Percentiles rank a stretch among this genome's conserved stretches.
phyloP scores from a whole-genome alignment of 805 yeast species.

The Yamadazyma scolyti region DNA sequence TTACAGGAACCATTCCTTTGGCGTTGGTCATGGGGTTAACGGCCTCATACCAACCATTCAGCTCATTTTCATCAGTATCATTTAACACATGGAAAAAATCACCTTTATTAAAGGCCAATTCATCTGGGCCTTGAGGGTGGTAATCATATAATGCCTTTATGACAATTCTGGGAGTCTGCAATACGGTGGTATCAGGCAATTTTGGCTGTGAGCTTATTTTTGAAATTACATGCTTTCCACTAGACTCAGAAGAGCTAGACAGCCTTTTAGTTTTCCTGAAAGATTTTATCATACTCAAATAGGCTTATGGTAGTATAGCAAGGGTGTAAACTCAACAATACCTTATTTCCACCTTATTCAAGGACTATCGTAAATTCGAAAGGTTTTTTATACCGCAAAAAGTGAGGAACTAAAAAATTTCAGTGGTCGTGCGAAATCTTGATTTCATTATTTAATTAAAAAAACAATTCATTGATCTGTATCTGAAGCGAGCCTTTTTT shows the following conservation, averaged over 20 bases:
- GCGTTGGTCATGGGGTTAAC: constrained; percentile 76
- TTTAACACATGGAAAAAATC: constrained; percentile 78
- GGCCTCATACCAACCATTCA: constrained; percentile 77
- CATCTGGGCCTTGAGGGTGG: constrained; percentile 75
- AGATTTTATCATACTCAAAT: constrained; percentile 32
- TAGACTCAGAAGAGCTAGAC: constrained; percentile 25
- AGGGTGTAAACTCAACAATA: too few relatives aligned
- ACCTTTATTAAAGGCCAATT: constrained; percentile 72
- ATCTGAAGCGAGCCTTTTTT: too few relatives aligned
- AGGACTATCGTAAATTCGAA: too few relatives aligned
- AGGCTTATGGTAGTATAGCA: too few relatives aligned
- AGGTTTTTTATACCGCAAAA: too few relatives aligned
- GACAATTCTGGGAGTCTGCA: constrained; percentile 70
- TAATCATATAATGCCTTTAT: constrained; percentile 80
- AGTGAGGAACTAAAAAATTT: too few relatives aligned
- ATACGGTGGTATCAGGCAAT: constrained; percentile 14
- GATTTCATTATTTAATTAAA: too few relatives aligned
- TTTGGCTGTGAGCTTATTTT: constrained; percentile 19
- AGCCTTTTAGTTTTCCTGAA: constrained; percentile 40
- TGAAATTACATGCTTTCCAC: constrained; percentile 29
- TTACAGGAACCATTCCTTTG: constrained; percentile 83
- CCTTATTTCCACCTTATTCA: too few relatives aligned
- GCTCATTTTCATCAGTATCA: constrained; percentile 22
- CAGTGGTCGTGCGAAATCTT: too few relatives aligned
- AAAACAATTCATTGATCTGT: too few relatives aligned